phyloP scores from a whole-genome alignment of 2,329 filamentous ascomycete species.

The Mariannaea sp. region DNA sequence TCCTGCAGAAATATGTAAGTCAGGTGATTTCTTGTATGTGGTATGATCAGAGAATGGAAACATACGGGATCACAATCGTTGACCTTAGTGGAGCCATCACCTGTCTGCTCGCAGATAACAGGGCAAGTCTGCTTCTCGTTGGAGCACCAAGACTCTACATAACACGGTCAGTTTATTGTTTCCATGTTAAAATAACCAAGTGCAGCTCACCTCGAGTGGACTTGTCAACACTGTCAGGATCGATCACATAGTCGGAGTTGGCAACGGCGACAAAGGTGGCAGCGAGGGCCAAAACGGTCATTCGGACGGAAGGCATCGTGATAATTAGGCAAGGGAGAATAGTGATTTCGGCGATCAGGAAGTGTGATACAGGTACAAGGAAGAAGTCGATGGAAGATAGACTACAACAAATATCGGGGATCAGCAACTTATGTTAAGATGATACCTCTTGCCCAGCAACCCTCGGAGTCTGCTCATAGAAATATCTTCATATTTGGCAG shows the following conservation, averaged over 20 bases:
- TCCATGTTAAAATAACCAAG: too few relatives aligned
- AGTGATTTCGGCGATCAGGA: slow-evolving; percentile 6
- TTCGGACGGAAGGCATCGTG: slow-evolving; percentile 61
- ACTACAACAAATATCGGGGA: not conserved
- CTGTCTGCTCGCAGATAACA: slow-evolving; percentile 69
- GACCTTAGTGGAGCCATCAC: slow-evolving; percentile 54
- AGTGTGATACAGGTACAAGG: not conserved
- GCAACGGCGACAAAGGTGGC: slow-evolving; percentile 57
- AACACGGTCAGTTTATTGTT: slow-evolving; percentile 25
- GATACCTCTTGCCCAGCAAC: not conserved
- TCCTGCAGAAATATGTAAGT: slow-evolving; percentile 45
- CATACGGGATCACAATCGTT: slow-evolving; percentile 72
- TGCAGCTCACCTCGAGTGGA: slow-evolving; percentile 54
- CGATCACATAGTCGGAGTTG: slow-evolving; percentile 63
- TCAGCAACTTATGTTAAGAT: not conserved
- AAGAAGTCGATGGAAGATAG: not conserved
- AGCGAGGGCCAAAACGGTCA: slow-evolving; percentile 59
- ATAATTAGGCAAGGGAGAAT: not conserved
- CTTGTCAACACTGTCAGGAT: slow-evolving; percentile 61
- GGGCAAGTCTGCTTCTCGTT: slow-evolving; percentile 69
- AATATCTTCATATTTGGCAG: not conserved
- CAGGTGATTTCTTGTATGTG: not conserved
- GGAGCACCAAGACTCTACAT: slow-evolving; percentile 66
- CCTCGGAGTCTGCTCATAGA: too few relatives aligned
- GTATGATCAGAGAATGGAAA: slow-evolving; percentile 1